Percentiles rank a stretch among this genome's conserved stretches.
Evolutionary conservation across 2,329 filamentous ascomycete genomes (phyloP).

Genomic region (Chaetomiaceae sp.): DNA sequence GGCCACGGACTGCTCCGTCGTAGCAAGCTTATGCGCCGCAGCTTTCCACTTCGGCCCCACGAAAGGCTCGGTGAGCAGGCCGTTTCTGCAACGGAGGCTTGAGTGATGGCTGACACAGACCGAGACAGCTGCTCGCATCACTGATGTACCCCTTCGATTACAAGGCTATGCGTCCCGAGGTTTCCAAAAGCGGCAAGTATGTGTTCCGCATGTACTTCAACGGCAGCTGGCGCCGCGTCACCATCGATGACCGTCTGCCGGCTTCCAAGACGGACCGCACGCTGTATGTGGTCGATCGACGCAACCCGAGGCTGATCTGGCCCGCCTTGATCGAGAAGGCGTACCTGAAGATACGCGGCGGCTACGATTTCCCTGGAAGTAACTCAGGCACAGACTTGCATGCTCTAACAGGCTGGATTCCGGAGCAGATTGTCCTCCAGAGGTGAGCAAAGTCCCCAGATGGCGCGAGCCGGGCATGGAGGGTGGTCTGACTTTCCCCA

Average conservation of each 20-base stretch:
- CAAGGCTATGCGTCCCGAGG: conserved; percentile 49
- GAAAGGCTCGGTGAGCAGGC: conserved; percentile 58
- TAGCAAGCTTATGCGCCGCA: conserved; percentile 86
- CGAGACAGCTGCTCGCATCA: conserved; percentile 60
- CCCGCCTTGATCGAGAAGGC: conserved; percentile 93
- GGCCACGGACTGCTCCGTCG: conserved; percentile 93
- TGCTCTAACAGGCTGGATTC: conserved; percentile 92
- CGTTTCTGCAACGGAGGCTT: neutral
- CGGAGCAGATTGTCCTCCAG: conserved; percentile 89
- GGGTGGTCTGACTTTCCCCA: conserved; percentile 30
- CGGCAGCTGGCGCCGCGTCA: conserved; percentile 80
- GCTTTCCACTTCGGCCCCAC: conserved; percentile 66
- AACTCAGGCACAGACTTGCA: conserved; percentile 95
- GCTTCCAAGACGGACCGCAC: conserved; percentile 68
- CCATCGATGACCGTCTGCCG: conserved; percentile 85
- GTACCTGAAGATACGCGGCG: conserved; percentile 89
- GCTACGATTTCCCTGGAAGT: conserved; percentile 96
- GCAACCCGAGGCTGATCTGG: conserved; percentile 79
- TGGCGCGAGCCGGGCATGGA: too few relatives aligned
- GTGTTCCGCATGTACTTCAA: conserved; percentile 93
- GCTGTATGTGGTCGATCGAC: conserved; percentile 82
- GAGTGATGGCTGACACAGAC: conserved; percentile 5
- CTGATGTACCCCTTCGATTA: conserved; percentile 73
- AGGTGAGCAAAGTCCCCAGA: conserved; percentile 37
- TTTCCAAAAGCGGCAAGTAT: conserved; percentile 83